Base-by-base conservation (phyloP, 202 grass and related monocot genomes). In the Alloteropsis angusta region DNA sequence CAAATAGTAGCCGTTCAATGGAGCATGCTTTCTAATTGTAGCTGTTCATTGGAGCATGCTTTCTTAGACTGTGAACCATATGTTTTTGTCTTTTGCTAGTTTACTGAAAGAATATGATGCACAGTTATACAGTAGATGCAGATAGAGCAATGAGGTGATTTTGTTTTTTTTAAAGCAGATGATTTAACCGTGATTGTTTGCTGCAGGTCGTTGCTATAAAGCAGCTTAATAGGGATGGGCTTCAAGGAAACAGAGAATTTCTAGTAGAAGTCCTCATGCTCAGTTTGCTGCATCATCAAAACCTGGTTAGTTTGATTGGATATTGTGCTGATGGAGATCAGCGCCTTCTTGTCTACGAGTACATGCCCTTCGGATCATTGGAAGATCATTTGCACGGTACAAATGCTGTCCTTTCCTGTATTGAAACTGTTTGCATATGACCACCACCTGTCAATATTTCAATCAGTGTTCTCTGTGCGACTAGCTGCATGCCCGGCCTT, bases 221-320 rank as follows among this genome's bases (percentile, higher is more conserved):
- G 46, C 91, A 91, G 82, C 86, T 97, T 68, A 92, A 97, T 58
- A 90, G 90, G 76, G 88, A 97, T 79, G 94, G 94, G 38, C 89
- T 97, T 73, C 94, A 97, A 86, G 94, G 94, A 76, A 97, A 97
- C 73, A 91, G 94, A 75, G 94, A 97, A 68, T 97, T 97, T 66
- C 80, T 97, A 13, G 94, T 97, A 23, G 94, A 97, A 77, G 94
- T 97, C n/a, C 83, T 97, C 69, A 97, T 97, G 94, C 88, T 97
- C 64, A 97, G 91, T 75, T 76, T 97, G 44, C 82, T 97, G 57
- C 93, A 97, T 80, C 90, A 97, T 71, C 84, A 86, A 44, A 97
- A 97, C 71, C 91, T 97, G 66, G 93, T 97, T 52, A 97, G 30
- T 93, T 74, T 97, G 72, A 93, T 97, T 81, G 93, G 93, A 13